Evolutionary conservation across 2,329 filamentous ascomycete genomes (phyloP).

Genomic region (Sporothrix variecibatus): DNA sequence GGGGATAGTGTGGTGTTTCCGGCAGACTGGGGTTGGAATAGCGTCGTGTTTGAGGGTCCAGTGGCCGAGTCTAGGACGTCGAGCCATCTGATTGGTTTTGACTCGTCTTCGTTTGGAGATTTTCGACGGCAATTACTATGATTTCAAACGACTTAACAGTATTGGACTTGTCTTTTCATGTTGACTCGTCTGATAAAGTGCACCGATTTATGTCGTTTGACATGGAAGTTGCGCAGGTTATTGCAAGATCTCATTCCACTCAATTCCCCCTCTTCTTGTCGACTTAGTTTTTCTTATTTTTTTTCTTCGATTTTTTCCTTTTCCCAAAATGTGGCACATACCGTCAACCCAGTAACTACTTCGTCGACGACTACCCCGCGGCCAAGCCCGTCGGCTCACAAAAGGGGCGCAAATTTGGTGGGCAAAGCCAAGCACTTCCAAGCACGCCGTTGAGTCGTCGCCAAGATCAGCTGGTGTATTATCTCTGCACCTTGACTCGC

Average conservation of each 20-base stretch:
- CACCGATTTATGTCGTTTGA: background rate
- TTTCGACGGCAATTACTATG: background rate
- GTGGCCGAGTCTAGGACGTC: background rate
- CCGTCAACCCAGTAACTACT: background rate
- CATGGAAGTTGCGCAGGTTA: background rate
- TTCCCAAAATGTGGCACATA: background rate
- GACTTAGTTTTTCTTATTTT: background rate
- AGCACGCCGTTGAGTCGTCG: conserved; percentile 1
- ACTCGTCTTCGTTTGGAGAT: background rate
- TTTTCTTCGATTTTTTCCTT: background rate
- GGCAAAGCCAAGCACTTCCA: background rate
- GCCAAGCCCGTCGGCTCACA: background rate
- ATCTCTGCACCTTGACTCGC: background rate
- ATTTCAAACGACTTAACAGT: background rate
- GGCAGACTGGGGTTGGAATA: background rate
- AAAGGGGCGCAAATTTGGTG: background rate
- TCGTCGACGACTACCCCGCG: background rate
- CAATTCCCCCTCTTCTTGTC: background rate
- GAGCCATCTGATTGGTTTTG: background rate
- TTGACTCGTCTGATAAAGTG: background rate
- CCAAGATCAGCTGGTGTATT: conserved; percentile 11
- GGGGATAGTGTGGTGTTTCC: background rate
- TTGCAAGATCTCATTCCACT: background rate
- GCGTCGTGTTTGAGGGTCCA: background rate
- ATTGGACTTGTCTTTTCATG: background rate